Percentiles rank a stretch among this genome's conserved stretches.
phyloP scores from a whole-genome alignment of 805 yeast genomes.

The Candida suzukii region DNA sequence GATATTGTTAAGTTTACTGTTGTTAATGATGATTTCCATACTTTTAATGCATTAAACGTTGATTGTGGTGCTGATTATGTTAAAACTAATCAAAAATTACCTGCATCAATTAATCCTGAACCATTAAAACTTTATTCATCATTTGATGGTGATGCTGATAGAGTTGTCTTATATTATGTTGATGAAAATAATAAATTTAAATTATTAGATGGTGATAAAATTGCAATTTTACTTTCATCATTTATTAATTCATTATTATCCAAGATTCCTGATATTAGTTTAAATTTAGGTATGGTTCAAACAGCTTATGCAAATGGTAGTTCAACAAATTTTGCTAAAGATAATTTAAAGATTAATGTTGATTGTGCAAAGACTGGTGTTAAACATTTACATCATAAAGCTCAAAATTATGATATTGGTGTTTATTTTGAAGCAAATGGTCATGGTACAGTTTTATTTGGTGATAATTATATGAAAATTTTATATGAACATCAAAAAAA shows the following conservation, averaged over 20 bases:
- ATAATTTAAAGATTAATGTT: constrained; percentile 65
- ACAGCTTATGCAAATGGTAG: constrained; percentile 98
- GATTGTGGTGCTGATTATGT: constrained; percentile 95
- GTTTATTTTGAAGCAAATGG: constrained; percentile 98
- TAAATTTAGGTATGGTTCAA: constrained; percentile 78
- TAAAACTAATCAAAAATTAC: constrained; percentile 78
- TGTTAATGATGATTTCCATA: constrained; percentile 47
- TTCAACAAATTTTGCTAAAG: constrained; percentile 65
- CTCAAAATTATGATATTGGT: constrained; percentile 79
- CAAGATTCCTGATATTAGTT: constrained; percentile 32
- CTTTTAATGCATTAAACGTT: constrained; percentile 57
- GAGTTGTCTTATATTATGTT: constrained; percentile 75
- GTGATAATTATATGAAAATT: constrained; percentile 39
- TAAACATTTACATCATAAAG: constrained; percentile 92
- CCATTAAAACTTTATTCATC: constrained; percentile 60
- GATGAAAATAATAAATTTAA: constrained; percentile 33
- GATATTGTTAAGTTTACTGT: constrained; percentile 33
- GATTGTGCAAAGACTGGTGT: constrained; percentile 93
- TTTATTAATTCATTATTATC: constrained; percentile 44
- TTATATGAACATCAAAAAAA: constrained; percentile 24
- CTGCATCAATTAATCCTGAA: constrained; percentile 45
- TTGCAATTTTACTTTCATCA: constrained; percentile 75
- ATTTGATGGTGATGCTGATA: constrained; percentile 96
- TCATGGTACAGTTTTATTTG: constrained; percentile 93
- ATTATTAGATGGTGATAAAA: constrained; percentile 87